Base-by-base conservation (phyloP, 2,329 filamentous ascomycete genomes). In the Fusarium devonianum region DNA sequence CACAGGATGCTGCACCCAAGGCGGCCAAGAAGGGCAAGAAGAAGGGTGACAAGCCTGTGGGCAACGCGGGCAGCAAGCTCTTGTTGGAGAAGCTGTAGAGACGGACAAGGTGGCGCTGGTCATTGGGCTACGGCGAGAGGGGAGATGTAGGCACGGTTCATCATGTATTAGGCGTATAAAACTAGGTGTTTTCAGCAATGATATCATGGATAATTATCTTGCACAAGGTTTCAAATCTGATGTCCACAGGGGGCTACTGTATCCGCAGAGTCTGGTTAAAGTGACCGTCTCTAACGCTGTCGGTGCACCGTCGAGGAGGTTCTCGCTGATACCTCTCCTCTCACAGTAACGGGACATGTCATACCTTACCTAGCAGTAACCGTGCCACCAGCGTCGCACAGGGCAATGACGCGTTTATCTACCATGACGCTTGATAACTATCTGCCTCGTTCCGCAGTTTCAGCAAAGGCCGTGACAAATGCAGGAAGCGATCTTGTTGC, bases 61-160 rank as follows among this genome's bases (percentile, higher is more conserved):
- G 85, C 10, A 88, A 88, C 69, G 78, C 77, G 62, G 86, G 86
- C 4, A 79, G 84, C 45, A 81, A 77, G 68, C 69, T 88, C 51
- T 70, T 88, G 56, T 70, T 88, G 49, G 79, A 81, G 68, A 84
- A 81, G 72, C 66, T 87, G 56, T 74, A 67, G 38, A 44, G 56
- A 32, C 46, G 17, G 30, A 11, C 10, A 14, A 28, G 19, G 5
- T 12, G 12, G 36, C 30, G 14, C 14, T 35, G 17, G 21, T 10
- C n/a, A 34, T 32, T 28, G 28, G 17, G 28, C 34, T 43, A 47
- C 21, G 29, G 8, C 19, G 34, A 32, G 42, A 34, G 26, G 46
- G 28, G 40, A 51, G 49, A 47, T 41, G 43, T 19, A 34, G 30
- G 35, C 37, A 51, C 42, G 47, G 36, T 53, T 41, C 50, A 49